These are phyloP conservation scores for Boletus vermiculosoides DNA, from an alignment of 768 basidiomycete genomes.

Conservation along the genomic window DNA sequence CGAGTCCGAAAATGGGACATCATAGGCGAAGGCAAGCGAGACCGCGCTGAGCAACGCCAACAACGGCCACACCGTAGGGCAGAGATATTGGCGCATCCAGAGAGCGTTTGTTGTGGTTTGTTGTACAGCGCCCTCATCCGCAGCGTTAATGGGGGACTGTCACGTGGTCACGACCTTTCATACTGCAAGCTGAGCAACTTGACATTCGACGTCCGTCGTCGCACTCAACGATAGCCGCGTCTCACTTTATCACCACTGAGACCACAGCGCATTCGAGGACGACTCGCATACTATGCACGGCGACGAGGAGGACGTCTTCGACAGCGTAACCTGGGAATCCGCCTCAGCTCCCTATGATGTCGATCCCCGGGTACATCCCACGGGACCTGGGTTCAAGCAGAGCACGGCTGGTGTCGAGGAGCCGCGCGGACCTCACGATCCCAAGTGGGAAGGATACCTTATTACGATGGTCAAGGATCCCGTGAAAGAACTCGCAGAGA, in stretches of 20 bases:
- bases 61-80: constrained; percentile 13
- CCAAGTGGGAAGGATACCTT: constrained; percentile 90
- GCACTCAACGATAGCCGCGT: background rate
- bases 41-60: constrained; percentile 32
- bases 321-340: constrained; percentile 89
- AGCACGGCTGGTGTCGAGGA: constrained; percentile 70
- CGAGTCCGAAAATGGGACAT: constrained; percentile 66
- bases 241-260: background rate
- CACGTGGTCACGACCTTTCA: constrained; percentile 28
- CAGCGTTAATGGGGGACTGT: constrained; percentile 11
- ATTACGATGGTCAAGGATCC: constrained; percentile 86
- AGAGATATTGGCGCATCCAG: constrained; percentile 27
- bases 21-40: constrained; percentile 47
- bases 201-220: constrained; percentile 3
- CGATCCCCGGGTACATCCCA: constrained; percentile 38
- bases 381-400: constrained; percentile 79
- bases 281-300: constrained; percentile 56
- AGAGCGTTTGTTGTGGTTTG: constrained; percentile 30
- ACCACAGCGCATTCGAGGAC: background rate
- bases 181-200: background rate
- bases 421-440: constrained; percentile 66
- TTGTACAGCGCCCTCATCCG: constrained; percentile 15
- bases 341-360: constrained; percentile 57
- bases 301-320: constrained; percentile 88
- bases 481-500: constrained; percentile 93